Evolutionary conservation across 2,329 filamentous ascomycete species (phyloP).

Genomic region (Thermoascus crustaceus): DNA sequence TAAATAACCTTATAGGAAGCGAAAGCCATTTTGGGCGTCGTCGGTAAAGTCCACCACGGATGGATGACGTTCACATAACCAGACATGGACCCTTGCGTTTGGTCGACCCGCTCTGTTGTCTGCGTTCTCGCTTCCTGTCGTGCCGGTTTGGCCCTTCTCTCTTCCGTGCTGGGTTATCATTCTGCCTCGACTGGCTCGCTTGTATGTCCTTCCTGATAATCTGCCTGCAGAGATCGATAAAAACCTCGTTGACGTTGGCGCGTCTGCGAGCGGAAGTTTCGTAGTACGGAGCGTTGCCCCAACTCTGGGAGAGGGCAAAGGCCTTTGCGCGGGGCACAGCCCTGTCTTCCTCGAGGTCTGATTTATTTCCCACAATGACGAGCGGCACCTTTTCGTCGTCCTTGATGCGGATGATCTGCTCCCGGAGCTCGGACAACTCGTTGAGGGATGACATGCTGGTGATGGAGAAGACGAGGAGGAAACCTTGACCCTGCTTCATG

Average conservation of each 20-base stretch:
- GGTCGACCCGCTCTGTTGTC: slow-evolving; percentile 18
- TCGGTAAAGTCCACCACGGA: too few species aligned
- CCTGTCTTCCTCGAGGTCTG: slow-evolving; percentile 78
- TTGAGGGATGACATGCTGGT: slow-evolving; percentile 75
- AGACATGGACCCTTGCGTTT: slow-evolving; percentile 32
- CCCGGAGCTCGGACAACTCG: slow-evolving; percentile 71
- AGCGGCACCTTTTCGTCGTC: slow-evolving; percentile 78
- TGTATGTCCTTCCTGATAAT: slow-evolving; percentile 63
- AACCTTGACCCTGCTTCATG: slow-evolving; percentile 90
- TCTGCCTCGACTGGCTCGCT: slow-evolving; percentile 24
- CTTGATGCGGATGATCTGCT: slow-evolving; percentile 87
- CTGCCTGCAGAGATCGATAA: slow-evolving; percentile 74
- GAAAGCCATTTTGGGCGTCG: too few species aligned
- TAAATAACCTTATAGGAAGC: too few species aligned
- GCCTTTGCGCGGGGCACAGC: slow-evolving; percentile 69
- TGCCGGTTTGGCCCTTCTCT: slow-evolving; percentile 26
- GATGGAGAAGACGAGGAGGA: slow-evolving; percentile 86
- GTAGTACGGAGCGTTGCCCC: slow-evolving; percentile 82
- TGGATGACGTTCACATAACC: too few species aligned
- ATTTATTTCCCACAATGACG: slow-evolving; percentile 88
- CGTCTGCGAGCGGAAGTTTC: slow-evolving; percentile 76
- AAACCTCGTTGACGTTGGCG: slow-evolving; percentile 86
- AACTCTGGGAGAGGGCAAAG: slow-evolving; percentile 76
- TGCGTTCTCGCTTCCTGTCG: slow-evolving; percentile 27
- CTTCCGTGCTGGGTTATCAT: slow-evolving; percentile 22